phyloP scores from a whole-genome alignment of 257 asterid species.

The Vinca minor region DNA sequence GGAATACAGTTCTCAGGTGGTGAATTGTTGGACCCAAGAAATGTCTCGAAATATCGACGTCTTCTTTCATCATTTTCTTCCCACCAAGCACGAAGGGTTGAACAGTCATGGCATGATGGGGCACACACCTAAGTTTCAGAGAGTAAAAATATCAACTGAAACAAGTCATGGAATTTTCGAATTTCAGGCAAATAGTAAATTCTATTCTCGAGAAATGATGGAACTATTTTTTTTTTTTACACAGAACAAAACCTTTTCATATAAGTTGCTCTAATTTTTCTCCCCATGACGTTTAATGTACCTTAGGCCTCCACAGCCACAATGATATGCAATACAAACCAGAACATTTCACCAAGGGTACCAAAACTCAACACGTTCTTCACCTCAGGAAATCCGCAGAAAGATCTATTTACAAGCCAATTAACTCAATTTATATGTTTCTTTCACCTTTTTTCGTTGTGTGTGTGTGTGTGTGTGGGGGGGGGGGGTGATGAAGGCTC shows the following conservation, averaged over 20 bases:
- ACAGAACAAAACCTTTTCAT: background rate
- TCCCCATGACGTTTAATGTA: background rate
- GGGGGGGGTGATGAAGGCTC: no score
- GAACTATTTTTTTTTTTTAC: background rate
- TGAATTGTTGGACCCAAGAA: conserved; percentile 60
- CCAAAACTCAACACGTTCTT: background rate
- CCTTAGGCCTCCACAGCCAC: background rate
- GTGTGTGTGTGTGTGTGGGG: no score
- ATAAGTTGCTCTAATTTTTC: background rate
- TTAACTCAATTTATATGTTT: background rate
- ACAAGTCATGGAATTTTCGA: background rate
- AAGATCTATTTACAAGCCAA: background rate
- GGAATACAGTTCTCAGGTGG: conserved; percentile 89
- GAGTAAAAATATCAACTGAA: background rate
- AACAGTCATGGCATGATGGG: conserved; percentile 96
- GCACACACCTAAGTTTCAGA: conserved; percentile 65
- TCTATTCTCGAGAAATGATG: background rate
- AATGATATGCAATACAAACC: background rate
- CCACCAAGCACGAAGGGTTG: conserved; percentile 99
- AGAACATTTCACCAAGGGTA: background rate
- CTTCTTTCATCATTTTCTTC: conserved; percentile 93
- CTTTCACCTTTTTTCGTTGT: background rate
- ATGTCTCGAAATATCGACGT: conserved; percentile 42
- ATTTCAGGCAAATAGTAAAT: background rate
- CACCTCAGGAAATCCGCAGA: background rate